Evolutionary conservation across 768 basidiomycete genomes (phyloP).

Genomic region (Lactarius indigo): DNA sequence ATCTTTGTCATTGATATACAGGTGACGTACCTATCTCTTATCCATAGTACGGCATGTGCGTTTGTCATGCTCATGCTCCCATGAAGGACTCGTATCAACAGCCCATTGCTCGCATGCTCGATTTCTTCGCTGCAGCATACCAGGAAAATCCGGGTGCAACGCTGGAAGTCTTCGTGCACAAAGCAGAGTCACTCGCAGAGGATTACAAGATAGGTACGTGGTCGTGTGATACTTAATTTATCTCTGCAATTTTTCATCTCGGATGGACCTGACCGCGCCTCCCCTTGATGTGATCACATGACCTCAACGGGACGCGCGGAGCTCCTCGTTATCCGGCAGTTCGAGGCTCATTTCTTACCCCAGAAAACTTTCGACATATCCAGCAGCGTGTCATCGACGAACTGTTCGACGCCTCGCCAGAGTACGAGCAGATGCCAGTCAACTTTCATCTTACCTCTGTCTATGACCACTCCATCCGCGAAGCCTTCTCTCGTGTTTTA

Average conservation of each 20-base stretch:
- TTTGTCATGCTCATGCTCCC: not conserved
- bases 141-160: slow-evolving; percentile 71
- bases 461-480: slow-evolving; percentile 87
- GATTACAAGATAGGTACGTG: slow-evolving; percentile 83
- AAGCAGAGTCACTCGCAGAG: slow-evolving; percentile 86
- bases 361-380: slow-evolving; percentile 90
- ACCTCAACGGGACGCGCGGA: not conserved
- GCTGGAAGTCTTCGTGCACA: slow-evolving; percentile 93
- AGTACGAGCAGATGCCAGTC: slow-evolving; percentile 73
- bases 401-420: slow-evolving; percentile 68
- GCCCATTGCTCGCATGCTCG: slow-evolving; percentile 76
- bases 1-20: slow-evolving; percentile 96
- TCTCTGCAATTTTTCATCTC: slow-evolving; percentile 1
- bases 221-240: slow-evolving; percentile 15
- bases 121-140: slow-evolving; percentile 75
- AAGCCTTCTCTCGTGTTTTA: slow-evolving; percentile 86
- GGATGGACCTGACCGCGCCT: slow-evolving; percentile 5
- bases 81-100: slow-evolving; percentile 77
- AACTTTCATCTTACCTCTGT: slow-evolving; percentile 92
- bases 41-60: slow-evolving; percentile 5
- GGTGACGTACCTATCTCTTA: slow-evolving; percentile 42
- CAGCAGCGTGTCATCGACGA: slow-evolving; percentile 84
- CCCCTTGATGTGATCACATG: not conserved
- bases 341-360: slow-evolving; percentile 6
- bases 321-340: not conserved